Conservation (phyloP, 768 basidiomycete species). For the Leccinellum albellum region DNA sequence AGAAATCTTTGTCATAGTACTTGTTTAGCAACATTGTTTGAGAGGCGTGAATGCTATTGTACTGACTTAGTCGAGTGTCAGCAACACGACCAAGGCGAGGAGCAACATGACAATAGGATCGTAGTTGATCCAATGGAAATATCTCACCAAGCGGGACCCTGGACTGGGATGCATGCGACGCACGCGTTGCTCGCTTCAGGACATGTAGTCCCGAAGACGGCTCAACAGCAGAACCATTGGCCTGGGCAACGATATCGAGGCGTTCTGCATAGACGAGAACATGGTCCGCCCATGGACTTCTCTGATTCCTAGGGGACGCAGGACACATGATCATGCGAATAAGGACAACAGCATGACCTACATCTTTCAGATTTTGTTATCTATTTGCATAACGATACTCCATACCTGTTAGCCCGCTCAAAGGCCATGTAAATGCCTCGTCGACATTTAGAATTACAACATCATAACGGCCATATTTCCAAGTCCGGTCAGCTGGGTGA, state of each 20-base stretch:
- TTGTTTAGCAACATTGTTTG: not conserved
- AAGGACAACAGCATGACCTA: not conserved
- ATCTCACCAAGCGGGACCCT: not conserved
- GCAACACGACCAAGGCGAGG: not conserved
- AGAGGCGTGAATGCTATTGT: not conserved
- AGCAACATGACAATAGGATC: not conserved
- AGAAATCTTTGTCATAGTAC: not conserved
- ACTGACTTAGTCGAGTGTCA: not conserved
- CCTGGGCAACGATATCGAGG: not conserved
- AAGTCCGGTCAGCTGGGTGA: not conserved
- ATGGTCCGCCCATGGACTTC: not conserved
- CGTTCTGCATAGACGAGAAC: not conserved
- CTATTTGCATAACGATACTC: not conserved
- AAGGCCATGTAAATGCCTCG: not conserved
- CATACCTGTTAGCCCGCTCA: not conserved
- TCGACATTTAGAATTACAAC: not conserved
- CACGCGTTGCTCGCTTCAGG: not conserved
- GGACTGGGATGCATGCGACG: not conserved
- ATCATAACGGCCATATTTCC: not conserved
- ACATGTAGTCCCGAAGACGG: not conserved
- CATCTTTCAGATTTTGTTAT: not conserved
- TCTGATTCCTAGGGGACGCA: not conserved
- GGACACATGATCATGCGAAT: not conserved
- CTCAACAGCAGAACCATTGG: not conserved
- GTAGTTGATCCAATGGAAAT: not conserved